A percentile compares a stretch with the other conserved stretches of the same genome.
Evolutionary conservation across 768 basidiomycete species (phyloP).

Genomic region (Boletus speciosus): DNA sequence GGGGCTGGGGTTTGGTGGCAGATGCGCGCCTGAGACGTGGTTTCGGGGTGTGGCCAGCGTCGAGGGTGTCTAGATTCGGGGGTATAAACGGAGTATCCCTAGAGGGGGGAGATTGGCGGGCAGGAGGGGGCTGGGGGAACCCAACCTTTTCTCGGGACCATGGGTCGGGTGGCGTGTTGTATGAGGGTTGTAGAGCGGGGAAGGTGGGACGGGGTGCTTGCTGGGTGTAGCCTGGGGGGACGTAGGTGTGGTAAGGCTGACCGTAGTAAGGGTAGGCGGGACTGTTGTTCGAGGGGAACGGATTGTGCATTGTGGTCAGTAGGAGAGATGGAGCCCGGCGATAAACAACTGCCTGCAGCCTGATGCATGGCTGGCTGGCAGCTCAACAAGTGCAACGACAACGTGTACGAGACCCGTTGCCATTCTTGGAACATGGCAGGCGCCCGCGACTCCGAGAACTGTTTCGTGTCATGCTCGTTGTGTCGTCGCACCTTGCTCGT

Average conservation of each 20-base stretch:
- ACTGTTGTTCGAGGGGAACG: slow-evolving; percentile 37
- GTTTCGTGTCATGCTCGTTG: background rate
- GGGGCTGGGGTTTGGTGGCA: slow-evolving; percentile 21
- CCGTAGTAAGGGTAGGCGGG: slow-evolving; percentile 44
- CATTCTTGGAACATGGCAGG: slow-evolving; percentile 33
- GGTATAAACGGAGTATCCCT: slow-evolving; percentile 25
- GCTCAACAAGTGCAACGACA: slow-evolving; percentile 10
- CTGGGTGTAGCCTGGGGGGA: slow-evolving; percentile 30
- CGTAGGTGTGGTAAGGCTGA: slow-evolving; percentile 40
- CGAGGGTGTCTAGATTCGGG: slow-evolving; percentile 18
- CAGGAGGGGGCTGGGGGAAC: slow-evolving; percentile 26
- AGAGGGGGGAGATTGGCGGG: slow-evolving; percentile 19
- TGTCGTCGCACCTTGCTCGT: background rate
- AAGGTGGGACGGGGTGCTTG: slow-evolving; percentile 16
- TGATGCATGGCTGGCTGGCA: slow-evolving; percentile 21
- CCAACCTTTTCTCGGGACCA: slow-evolving; percentile 34
- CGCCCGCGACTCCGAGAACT: background rate
- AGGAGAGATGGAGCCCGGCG: slow-evolving; percentile 3
- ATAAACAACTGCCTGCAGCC: slow-evolving; percentile 14
- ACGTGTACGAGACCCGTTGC: slow-evolving; percentile 24
- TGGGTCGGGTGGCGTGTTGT: slow-evolving; percentile 28
- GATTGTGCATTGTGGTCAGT: slow-evolving; percentile 27
- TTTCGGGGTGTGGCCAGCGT: slow-evolving; percentile 24
- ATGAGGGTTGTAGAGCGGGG: slow-evolving; percentile 6
- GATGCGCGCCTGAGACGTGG: slow-evolving; percentile 36